phyloP scores from a whole-genome alignment of 2,329 filamentous ascomycete species.

The Verticillium nonalfalfae region DNA sequence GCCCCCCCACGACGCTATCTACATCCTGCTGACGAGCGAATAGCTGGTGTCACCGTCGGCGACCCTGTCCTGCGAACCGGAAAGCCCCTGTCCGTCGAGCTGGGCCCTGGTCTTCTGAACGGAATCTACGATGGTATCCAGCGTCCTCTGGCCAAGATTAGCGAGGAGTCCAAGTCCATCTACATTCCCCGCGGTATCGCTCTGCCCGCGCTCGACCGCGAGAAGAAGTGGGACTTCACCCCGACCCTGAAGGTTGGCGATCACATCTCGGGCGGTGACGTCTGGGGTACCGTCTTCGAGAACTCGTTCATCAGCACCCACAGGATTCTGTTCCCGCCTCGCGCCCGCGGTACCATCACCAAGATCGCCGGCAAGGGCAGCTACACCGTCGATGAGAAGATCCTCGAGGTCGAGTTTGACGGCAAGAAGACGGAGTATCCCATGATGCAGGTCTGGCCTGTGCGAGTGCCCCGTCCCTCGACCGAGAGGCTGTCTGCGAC shows the following conservation, averaged over 20 bases:
- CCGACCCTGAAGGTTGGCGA: conserved; percentile 91
- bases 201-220: conserved; percentile 79
- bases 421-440: conserved; percentile 89
- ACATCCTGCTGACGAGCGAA: conserved; percentile 5
- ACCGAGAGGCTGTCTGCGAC: conserved; percentile 88
- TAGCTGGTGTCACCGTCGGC: conserved; percentile 90
- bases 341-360: conserved; percentile 87
- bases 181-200: conserved; percentile 96
- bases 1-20: neutral
- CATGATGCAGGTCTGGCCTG: conserved; percentile 99
- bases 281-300: conserved; percentile 92
- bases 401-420: conserved; percentile 94
- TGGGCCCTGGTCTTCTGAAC: conserved; percentile 94
- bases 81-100: conserved; percentile 95
- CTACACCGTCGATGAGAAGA: conserved; percentile 91
- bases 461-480: conserved; percentile 87
- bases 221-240: conserved; percentile 95
- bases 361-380: conserved; percentile 82
- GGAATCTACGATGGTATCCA: conserved; percentile 99
- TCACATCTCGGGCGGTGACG: conserved; percentile 92
- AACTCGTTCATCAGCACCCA: conserved; percentile 93
- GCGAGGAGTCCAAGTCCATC: conserved; percentile 73
- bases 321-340: conserved; percentile 85
- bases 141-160: conserved; percentile 82
- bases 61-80: conserved; percentile 87